Evolutionary conservation across 345 rosid genomes (phyloP), one percentile per base, ranked within the genome.

Genomic region (Excoecaria agallocha): DNA sequence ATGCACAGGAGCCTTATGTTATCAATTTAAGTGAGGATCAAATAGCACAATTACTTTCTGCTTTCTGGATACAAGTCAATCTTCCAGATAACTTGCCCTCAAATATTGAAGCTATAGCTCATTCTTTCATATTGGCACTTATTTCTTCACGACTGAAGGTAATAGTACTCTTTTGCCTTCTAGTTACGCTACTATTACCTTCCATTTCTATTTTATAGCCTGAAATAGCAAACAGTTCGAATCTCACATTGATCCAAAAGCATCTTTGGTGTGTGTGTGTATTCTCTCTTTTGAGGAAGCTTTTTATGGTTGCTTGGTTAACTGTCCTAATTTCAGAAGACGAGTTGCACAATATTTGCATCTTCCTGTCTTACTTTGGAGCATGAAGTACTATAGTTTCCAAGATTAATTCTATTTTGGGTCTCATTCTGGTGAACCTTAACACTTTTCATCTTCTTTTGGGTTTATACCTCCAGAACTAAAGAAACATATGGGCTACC

Each of bases 71-170:
- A 59, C 98, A 93, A 83, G 90, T 91, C 6, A 80, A 82, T 58
- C 86, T 88, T 75, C 87, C 96, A 0, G 96, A 95, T 79, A 91
- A 87, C 78, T 75, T 78, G 77, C 98, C 99, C 77, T 85, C 94
- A 70, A 91, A 89, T 84, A 61, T 93, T 74, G 98, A 91, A 86
- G 96, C 98, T 68, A 90, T 96, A 80, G 91, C 93, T 77, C 98
- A 89, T 85, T 96, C 98, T 73, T 88, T 90, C 73, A 78, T 73
- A 76, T 61, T 89, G 77, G 86, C 91, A 60, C 81, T 90, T 70
- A 87, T 89, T 82, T 93, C 98, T 54, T 85, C 90, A 15, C 91
- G 88, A 13, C 41, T 90, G 82, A 88, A 88, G 93, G 99, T 95
- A 54, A 58, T 58, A 22, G 62, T 10, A 22, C 37, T 20, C 54